phyloP scores from a whole-genome alignment of 225 moss, liverwort and hornwort species.

The Sphagnum tenellum region DNA sequence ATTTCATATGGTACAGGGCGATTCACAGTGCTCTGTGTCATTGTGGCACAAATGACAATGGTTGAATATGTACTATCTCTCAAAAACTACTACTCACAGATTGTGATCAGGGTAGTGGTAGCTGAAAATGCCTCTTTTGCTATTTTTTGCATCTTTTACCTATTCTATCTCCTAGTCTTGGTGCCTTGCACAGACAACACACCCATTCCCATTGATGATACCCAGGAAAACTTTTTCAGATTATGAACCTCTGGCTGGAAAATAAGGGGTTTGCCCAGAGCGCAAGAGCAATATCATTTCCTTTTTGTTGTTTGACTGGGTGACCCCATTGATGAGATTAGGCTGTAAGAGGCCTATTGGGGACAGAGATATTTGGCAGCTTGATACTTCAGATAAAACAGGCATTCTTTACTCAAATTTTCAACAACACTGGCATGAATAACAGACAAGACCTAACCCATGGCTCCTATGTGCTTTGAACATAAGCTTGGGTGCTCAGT shows the following conservation, averaged over 20 bases:
- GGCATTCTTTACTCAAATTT: conserved; percentile 58
- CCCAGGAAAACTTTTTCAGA: conserved; percentile 14
- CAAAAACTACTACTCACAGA: conserved; percentile 41
- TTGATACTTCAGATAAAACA: conserved; percentile 79
- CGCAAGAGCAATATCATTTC: conserved; percentile 39
- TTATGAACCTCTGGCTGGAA: conserved; percentile 67
- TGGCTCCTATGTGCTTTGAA: conserved; percentile 55
- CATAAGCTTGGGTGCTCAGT: conserved; percentile 49
- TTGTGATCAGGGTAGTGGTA: conserved; percentile 21
- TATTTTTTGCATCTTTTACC: conserved; percentile 31
- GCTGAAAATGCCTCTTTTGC: conserved; percentile 28
- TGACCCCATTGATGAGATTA: conserved; percentile 73
- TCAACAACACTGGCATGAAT: conserved; percentile 61
- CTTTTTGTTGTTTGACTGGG: conserved; percentile 68
- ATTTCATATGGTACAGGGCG: conserved; percentile 62
- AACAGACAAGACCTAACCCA: conserved; percentile 48
- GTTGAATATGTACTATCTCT: conserved; percentile 38
- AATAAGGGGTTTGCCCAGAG: conserved; percentile 67
- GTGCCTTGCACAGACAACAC: conserved; percentile 43
- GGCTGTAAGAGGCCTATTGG: conserved; percentile 65
- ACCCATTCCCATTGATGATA: conserved; percentile 26
- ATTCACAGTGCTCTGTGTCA: conserved; percentile 53
- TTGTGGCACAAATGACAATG: conserved; percentile 61
- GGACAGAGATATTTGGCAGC: conserved; percentile 80
- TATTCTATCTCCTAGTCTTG: conserved; percentile 60